These are phyloP conservation scores for Oryza officinalis DNA, from an alignment of 176 grass and related monocot species.

Conservation along the genomic window DNA sequence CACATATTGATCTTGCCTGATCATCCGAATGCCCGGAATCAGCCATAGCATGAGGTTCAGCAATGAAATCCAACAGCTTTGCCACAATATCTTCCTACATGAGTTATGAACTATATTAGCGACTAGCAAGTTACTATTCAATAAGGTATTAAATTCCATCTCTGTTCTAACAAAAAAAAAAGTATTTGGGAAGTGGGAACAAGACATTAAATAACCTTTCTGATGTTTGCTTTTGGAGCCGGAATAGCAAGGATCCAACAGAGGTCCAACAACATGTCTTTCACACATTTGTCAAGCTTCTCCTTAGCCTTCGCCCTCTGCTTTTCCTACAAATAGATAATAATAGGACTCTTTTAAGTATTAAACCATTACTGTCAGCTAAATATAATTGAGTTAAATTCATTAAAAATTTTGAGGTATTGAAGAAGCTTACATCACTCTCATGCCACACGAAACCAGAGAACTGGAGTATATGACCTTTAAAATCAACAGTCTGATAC, in stretches of 20 bases:
- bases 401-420: background rate
- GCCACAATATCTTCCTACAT: conserved; percentile 86
- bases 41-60: conserved; percentile 63
- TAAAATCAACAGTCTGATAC: conserved; percentile 68
- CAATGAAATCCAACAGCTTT: conserved; percentile 93
- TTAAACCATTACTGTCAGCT: conserved; percentile 27
- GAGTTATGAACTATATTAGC: conserved; percentile 43
- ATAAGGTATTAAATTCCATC: background rate
- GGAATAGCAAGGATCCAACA: conserved; percentile 86
- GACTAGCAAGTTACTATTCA: background rate
- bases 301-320: conserved; percentile 94
- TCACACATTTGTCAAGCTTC: conserved; percentile 96
- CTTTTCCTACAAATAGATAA: conserved; percentile 78
- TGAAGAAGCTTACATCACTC: conserved; percentile 63
- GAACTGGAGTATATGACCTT: conserved; percentile 69
- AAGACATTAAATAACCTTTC: conserved; percentile 67
- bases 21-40: conserved; percentile 57
- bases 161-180: background rate
- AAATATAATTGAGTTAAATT: background rate
- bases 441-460: conserved; percentile 82
- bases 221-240: conserved; percentile 63
- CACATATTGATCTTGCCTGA: conserved; percentile 38
- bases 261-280: conserved; percentile 76
- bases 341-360: conserved; percentile 26
- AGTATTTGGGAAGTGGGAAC: conserved; percentile 12